phyloP scores from a whole-genome alignment of 306 rosid species.

The Trifolium fragiferum region DNA sequence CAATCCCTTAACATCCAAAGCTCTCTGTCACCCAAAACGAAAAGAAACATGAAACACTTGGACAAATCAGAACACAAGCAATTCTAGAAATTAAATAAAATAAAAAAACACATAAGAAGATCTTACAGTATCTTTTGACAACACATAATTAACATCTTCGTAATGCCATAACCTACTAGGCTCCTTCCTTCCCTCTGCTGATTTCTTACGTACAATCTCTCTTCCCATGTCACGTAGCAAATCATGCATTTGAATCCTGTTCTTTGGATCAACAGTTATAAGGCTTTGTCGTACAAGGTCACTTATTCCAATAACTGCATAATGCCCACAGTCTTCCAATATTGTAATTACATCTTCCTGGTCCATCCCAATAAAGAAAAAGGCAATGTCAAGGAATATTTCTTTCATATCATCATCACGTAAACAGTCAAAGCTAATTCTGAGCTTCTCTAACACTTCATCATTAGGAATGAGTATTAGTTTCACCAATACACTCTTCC shows the following conservation, averaged over 20 bases:
- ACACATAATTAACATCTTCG: not conserved
- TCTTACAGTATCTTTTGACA: constrained; percentile 22
- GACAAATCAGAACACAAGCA: no score
- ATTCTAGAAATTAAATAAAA: no score
- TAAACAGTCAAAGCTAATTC: constrained; percentile 33
- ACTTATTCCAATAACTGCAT: constrained; percentile 3
- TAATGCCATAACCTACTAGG: no score
- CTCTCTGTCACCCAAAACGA: constrained; percentile 4
- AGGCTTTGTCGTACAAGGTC: constrained; percentile 9
- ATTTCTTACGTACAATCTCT: not conserved
- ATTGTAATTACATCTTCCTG: not conserved
- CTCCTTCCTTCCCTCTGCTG: no score
- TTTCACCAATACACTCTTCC: constrained; percentile 22
- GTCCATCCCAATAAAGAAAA: constrained; percentile 38
- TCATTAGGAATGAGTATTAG: constrained; percentile 3
- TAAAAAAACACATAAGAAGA: no score
- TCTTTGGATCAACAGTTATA: not conserved
- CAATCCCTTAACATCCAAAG: constrained; percentile 2
- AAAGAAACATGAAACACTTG: not conserved
- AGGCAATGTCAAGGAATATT: constrained; percentile 7
- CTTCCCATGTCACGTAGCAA: constrained; percentile 32
- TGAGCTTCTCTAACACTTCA: constrained; percentile 11
- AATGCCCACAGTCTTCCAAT: constrained; percentile 9
- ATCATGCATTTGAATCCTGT: not conserved
- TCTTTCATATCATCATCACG: no score